Conservation (phyloP, 768 basidiomycete genomes). For the Ephemerocybe angulata region DNA sequence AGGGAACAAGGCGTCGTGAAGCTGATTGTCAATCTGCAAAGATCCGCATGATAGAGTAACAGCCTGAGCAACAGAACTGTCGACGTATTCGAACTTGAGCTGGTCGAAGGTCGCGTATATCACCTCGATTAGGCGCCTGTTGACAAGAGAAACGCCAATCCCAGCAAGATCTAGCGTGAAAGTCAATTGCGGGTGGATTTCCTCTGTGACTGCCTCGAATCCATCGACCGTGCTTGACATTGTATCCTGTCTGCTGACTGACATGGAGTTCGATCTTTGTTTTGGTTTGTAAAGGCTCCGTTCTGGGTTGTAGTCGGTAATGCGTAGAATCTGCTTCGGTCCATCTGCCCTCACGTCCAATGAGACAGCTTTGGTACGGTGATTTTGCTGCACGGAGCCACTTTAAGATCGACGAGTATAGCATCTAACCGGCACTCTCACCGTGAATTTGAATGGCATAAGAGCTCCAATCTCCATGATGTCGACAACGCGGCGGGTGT, state of each 20-base stretch:
- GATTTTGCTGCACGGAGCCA: constrained; percentile 41
- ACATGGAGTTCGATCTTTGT: constrained; percentile 40
- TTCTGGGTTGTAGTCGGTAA: constrained; percentile 84
- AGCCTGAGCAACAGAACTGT: constrained; percentile 75
- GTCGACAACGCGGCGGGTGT: constrained; percentile 66
- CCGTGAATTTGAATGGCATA: constrained; percentile 82
- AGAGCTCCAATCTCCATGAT: constrained; percentile 95
- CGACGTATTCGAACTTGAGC: constrained; percentile 80
- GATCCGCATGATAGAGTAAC: constrained; percentile 79
- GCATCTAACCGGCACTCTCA: constrained; percentile 30
- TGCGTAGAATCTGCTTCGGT: constrained; percentile 76
- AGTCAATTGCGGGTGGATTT: constrained; percentile 60
- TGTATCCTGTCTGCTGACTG: constrained; percentile 63
- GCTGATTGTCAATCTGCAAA: constrained; percentile 94
- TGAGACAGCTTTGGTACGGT: constrained; percentile 66
- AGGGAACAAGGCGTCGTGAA: constrained; percentile 93
- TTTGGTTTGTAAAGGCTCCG: constrained; percentile 85
- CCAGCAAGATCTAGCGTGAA: constrained; percentile 80
- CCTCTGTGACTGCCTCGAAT: constrained; percentile 83
- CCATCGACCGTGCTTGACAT: constrained; percentile 62
- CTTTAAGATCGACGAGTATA: background rate
- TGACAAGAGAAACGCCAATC: constrained; percentile 88
- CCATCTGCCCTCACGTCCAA: constrained; percentile 91
- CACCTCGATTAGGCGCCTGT: constrained; percentile 83
- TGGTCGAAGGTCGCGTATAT: constrained; percentile 78